Base-by-base conservation (phyloP, 495 filamentous ascomycete species). In the Neurospora terricola region DNA sequence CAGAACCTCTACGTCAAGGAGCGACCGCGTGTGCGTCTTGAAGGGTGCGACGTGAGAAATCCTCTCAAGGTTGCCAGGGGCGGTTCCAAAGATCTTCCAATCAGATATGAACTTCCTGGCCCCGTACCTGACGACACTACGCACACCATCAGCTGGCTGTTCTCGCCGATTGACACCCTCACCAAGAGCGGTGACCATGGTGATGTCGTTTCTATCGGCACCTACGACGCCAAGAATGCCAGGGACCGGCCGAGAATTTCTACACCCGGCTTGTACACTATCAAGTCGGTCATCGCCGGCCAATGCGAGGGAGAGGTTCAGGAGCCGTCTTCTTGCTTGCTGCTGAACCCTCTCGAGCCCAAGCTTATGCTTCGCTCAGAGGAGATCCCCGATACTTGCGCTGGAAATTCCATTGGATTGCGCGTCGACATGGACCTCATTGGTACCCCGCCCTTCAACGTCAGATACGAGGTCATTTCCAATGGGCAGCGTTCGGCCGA, bases 301-400 rank as follows among this genome's bases (percentile, higher is more conserved):
- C 91, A 88, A 71, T 99, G 96, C 78, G 84, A 88, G 16, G 96
- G 96, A 43, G 94, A 98, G 76, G 87, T 99, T 4, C 84, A 95
- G 74, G 96, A 98, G 79, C 96, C 96, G 36, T 91, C 96, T 5
- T 93, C 94, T 36, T 98, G 94, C 79, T 84, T 97, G 71, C 82
- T 99, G 69, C 87, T 93, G 45, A 98, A 97, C 75, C 96, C 96
- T 18, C 92, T 95, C 0, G 90, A 97, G 82, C 96, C 96, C 36
- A 89, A 90, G 42, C 75, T 99, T 71, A 82, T 87, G 6, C 83
- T 98, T 43, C 87, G 84, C 54, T 82, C 89, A 2, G 91, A 97
- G 76, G 91, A 93, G 76, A 92, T 98, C 39, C 90, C 91, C 45
- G 96, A 98, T 78, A 97, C 95, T 76, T 99, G 96, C 81, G 95